Conservation (phyloP, 1,139 yeast genomes). For the Lodderomyces orthopsilosis region DNA sequence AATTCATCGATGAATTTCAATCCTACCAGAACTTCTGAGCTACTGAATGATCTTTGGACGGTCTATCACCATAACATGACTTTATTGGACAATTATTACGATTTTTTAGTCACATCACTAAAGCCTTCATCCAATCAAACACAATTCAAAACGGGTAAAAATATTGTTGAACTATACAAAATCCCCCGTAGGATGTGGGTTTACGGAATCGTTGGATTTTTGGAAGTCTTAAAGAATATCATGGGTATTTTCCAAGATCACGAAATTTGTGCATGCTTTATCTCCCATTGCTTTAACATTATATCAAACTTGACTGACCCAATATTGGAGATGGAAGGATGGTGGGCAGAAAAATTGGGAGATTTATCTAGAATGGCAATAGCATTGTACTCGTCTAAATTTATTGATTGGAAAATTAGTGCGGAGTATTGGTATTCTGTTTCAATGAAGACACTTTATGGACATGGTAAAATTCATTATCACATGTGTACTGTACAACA, state of each 20-base stretch:
- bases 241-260: constrained; percentile 54
- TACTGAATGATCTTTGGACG: constrained; percentile 65
- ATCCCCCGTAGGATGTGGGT: constrained; percentile 82
- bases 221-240: constrained; percentile 76
- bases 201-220: constrained; percentile 72
- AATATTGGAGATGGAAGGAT: constrained; percentile 58
- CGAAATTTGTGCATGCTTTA: constrained; percentile 47
- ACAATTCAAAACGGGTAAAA: constrained; percentile 67
- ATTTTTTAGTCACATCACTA: constrained; percentile 66
- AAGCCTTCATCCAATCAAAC: constrained; percentile 54
- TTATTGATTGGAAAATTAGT: constrained; percentile 77
- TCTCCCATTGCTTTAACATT: constrained; percentile 51
- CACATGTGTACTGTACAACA: constrained; percentile 84
- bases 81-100: constrained; percentile 65
- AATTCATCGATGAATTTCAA: constrained; percentile 18
- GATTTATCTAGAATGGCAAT: constrained; percentile 82
- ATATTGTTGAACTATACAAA: constrained; percentile 70
- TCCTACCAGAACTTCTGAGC: constrained; percentile 41
- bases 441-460: constrained; percentile 68
- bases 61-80: constrained; percentile 67
- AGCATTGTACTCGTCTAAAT: constrained; percentile 71
- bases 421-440: constrained; percentile 76
- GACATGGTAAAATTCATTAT: constrained; percentile 77
- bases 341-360: constrained; percentile 78
- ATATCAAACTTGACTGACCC: constrained; percentile 53